phyloP scores from a whole-genome alignment of 2,329 filamentous ascomycete species.

The Colletotrichum scovillei region DNA sequence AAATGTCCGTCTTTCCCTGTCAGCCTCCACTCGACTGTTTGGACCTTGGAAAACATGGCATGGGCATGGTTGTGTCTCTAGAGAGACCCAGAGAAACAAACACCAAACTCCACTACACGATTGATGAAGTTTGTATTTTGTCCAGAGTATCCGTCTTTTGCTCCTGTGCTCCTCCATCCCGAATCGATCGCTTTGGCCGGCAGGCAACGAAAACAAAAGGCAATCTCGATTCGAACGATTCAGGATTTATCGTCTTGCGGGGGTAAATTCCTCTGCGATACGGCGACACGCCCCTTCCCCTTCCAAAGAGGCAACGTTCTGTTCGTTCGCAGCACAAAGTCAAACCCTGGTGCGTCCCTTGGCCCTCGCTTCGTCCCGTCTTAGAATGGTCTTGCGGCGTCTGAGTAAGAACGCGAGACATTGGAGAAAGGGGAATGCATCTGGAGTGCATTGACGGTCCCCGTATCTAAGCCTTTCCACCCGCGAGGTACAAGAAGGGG shows the following conservation, averaged over 20 bases:
- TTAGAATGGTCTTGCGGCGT: conserved; percentile 16
- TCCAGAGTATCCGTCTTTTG: not conserved
- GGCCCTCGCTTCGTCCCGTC: conserved; percentile 29
- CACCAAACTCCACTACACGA: conserved; percentile 8
- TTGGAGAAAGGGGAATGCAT: not conserved
- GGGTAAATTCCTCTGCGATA: conserved; percentile 3
- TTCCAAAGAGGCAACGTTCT: not conserved
- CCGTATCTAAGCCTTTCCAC: not conserved
- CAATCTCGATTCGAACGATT: not conserved
- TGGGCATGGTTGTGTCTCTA: conserved; percentile 15
- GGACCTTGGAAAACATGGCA: conserved; percentile 20
- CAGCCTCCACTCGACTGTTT: conserved; percentile 21
- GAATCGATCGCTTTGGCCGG: not conserved
- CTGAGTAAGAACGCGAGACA: conserved; percentile 15
- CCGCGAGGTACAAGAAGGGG: not conserved
- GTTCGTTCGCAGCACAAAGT: conserved; percentile 6
- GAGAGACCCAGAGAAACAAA: conserved; percentile 24
- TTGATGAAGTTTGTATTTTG: not conserved
- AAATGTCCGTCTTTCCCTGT: conserved; percentile 7
- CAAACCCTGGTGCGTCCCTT: not conserved
- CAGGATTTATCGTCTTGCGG: conserved; percentile 1
- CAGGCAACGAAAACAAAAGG: not conserved
- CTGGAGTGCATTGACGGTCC: not conserved
- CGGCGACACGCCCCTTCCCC: not conserved
- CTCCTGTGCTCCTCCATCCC: not conserved